Conservation (phyloP, 345 rosid genomes). For the Camelina hispida region DNA sequence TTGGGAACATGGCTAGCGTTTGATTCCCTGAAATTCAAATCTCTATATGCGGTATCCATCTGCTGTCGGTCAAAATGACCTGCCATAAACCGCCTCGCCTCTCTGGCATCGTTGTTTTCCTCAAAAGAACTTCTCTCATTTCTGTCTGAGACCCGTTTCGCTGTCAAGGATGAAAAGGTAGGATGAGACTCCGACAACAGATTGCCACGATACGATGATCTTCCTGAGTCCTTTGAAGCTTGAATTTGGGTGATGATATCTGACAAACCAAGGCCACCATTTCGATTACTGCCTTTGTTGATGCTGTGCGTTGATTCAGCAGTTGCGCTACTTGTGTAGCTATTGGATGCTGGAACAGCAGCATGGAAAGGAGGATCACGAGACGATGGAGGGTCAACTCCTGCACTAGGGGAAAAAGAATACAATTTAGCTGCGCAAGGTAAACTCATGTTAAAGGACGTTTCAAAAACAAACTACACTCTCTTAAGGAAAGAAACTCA, state of each 20-base stretch:
- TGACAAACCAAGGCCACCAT: slow-evolving; percentile 84
- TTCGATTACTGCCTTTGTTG: slow-evolving; percentile 66
- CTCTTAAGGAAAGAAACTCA: slow-evolving; percentile 47
- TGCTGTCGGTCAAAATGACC: slow-evolving; percentile 77
- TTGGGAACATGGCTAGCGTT: slow-evolving; percentile 80
- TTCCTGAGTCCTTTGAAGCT: slow-evolving; percentile 91
- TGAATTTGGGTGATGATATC: slow-evolving; percentile 92
- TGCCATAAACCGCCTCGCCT: slow-evolving; percentile 64
- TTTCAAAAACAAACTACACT: slow-evolving; percentile 31
- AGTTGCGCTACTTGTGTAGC: slow-evolving; percentile 53
- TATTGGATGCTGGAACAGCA: slow-evolving; percentile 71
- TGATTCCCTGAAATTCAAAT: slow-evolving; percentile 68
- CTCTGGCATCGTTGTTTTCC: slow-evolving; percentile 68
- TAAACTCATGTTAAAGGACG: slow-evolving; percentile 26
- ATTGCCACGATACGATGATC: slow-evolving; percentile 62
- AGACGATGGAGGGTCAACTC: slow-evolving; percentile 99
- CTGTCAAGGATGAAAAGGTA: slow-evolving; percentile 63
- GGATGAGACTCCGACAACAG: slow-evolving; percentile 66
- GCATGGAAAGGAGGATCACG: slow-evolving; percentile 94
- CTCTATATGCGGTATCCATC: slow-evolving; percentile 63
- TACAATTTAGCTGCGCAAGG: slow-evolving; percentile 64
- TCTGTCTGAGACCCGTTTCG: slow-evolving; percentile 73
- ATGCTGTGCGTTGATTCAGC: slow-evolving; percentile 61
- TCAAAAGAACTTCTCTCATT: slow-evolving; percentile 74
- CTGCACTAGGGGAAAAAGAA: slow-evolving; percentile 89